Percentiles rank a stretch among this genome's conserved stretches.
Conservation (phyloP, 202 grass and related monocot species). For the Cymbopogon flexuosus region DNA sequence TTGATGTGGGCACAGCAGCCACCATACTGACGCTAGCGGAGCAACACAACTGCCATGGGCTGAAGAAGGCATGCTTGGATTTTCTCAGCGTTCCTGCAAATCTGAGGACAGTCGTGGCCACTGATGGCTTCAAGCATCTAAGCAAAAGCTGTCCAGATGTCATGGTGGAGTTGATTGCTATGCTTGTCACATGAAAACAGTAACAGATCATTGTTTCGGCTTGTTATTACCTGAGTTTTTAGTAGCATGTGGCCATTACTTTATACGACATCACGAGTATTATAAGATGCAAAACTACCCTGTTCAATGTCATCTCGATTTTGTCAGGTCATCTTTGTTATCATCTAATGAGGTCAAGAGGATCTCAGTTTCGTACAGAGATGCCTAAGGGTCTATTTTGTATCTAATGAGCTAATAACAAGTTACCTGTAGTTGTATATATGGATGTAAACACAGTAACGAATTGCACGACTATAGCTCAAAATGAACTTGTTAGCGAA, state of each 20-base stretch:
- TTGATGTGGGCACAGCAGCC: neutral
- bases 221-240: neutral
- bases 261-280: no score
- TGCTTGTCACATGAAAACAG: neutral
- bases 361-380: no score
- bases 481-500: no score
- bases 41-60: neutral
- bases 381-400: no score
- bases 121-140: neutral
- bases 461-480: no score
- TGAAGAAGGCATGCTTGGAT: constrained; percentile 11
- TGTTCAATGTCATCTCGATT: no score
- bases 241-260: neutral
- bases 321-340: no score
- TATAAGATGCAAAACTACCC: neutral
- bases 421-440: no score
- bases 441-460: no score
- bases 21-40: neutral
- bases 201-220: neutral
- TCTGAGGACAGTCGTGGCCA: neutral
- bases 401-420: no score
- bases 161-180: neutral
- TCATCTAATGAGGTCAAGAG: no score
- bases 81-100: neutral
- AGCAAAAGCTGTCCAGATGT: neutral